Conservation (phyloP, 2,329 filamentous ascomycete genomes). For the Botrytis fragariae region DNA sequence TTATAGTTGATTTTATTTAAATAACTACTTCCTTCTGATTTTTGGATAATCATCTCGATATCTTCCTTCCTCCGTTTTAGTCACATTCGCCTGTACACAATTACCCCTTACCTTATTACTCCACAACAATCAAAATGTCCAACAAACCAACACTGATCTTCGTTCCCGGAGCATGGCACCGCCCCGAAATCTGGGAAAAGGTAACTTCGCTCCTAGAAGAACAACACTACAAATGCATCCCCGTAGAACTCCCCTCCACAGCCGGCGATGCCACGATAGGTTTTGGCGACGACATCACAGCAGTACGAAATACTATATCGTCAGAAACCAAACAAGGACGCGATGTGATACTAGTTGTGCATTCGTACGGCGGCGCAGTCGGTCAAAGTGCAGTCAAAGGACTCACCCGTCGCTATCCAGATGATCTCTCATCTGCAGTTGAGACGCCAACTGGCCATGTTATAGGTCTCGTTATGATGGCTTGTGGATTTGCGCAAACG, state of each 20-base stretch:
- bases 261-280: slow-evolving; percentile 34
- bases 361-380: slow-evolving; percentile 45
- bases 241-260: slow-evolving; percentile 41
- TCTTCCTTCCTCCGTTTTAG: no score
- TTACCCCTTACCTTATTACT: background rate
- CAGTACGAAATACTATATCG: slow-evolving; percentile 38
- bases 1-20: fast-evolving
- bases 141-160: slow-evolving; percentile 44
- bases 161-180: slow-evolving; percentile 50
- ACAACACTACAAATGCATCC: slow-evolving; percentile 37
- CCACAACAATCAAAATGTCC: slow-evolving; percentile 18
- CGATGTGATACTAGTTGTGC: slow-evolving; percentile 44
- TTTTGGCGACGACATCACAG: slow-evolving; percentile 42
- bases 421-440: slow-evolving; percentile 12
- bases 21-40: background rate
- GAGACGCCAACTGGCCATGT: slow-evolving; percentile 36
- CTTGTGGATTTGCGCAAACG: slow-evolving; percentile 40
- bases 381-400: slow-evolving; percentile 44
- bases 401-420: slow-evolving; percentile 34
- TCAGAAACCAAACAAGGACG: slow-evolving; percentile 39
- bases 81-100: background rate
- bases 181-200: slow-evolving; percentile 40
- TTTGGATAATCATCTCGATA: background rate
- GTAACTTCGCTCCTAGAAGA: slow-evolving; percentile 38
- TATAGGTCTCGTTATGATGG: slow-evolving; percentile 42